Percentiles rank a stretch among this genome's conserved stretches.
These are phyloP conservation scores for Vicia villosa DNA, from an alignment of 306 rosid genomes.

Conservation along the genomic window DNA sequence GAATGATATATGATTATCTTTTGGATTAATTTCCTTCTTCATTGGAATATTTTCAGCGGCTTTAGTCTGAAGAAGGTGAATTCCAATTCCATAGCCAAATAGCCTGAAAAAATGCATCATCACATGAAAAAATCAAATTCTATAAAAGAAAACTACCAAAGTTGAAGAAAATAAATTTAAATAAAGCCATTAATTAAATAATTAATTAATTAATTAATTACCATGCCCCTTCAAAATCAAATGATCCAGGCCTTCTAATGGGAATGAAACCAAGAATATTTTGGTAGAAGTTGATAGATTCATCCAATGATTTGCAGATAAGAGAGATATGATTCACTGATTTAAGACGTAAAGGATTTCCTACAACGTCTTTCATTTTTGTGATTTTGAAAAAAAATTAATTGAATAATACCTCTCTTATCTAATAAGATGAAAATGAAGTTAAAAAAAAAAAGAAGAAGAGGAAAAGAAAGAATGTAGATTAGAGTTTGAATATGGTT, in stretches of 20 bases:
- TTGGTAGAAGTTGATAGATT: conserved; percentile 72
- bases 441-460: background rate
- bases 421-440: background rate
- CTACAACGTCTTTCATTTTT: conserved; percentile 67
- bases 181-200: background rate
- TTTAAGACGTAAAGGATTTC: conserved; percentile 79
- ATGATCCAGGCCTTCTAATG: conserved; percentile 85
- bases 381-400: background rate
- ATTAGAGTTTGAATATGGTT: background rate
- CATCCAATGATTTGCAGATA: conserved; percentile 59
- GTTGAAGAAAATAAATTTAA: background rate
- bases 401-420: background rate
- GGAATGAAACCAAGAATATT: conserved; percentile 85
- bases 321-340: conserved; percentile 91
- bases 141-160: background rate
- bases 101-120: conserved; percentile 49
- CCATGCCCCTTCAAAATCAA: conserved; percentile 91
- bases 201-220: conserved; percentile 14
- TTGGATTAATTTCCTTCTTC: conserved; percentile 80
- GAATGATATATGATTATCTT: conserved; percentile 89
- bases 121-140: background rate
- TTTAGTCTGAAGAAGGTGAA: conserved; percentile 78
- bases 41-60: conserved; percentile 50
- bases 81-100: conserved; percentile 85
- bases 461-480: background rate